phyloP scores from a whole-genome alignment of 2,329 filamentous ascomycete species.

The Aspergillus felis region DNA sequence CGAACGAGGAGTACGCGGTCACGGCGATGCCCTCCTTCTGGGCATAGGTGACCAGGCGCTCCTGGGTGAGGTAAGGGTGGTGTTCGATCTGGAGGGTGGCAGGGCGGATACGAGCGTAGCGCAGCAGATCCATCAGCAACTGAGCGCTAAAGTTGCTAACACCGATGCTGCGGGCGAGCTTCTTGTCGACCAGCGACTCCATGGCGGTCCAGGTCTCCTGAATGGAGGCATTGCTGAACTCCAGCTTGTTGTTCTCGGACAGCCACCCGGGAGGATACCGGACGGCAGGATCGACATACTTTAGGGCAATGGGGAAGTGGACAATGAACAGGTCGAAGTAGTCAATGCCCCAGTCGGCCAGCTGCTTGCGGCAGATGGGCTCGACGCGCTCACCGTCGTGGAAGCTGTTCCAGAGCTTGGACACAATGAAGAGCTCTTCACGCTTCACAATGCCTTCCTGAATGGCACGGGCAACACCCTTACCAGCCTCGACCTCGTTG shows the following conservation, averaged over 20 bases:
- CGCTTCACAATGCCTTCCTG: slow-evolving; percentile 76
- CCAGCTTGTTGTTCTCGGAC: slow-evolving; percentile 60
- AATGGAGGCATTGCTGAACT: slow-evolving; percentile 65
- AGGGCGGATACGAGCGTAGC: slow-evolving; percentile 70
- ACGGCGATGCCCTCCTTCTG: slow-evolving; percentile 67
- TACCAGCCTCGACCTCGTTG: slow-evolving; percentile 73
- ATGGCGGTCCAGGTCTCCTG: slow-evolving; percentile 80
- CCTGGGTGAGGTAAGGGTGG: slow-evolving; percentile 82
- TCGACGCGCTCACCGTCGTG: slow-evolving; percentile 75
- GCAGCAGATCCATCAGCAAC: slow-evolving; percentile 73
- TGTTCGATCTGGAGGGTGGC: slow-evolving; percentile 84
- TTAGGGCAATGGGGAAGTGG: slow-evolving; percentile 83
- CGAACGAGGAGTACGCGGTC: slow-evolving; percentile 82
- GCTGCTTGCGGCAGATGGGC: slow-evolving; percentile 70
- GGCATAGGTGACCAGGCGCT: slow-evolving; percentile 65
- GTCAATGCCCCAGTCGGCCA: slow-evolving; percentile 77
- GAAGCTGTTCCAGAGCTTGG: slow-evolving; percentile 92
- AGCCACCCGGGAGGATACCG: slow-evolving; percentile 79
- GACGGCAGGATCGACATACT: slow-evolving; percentile 75
- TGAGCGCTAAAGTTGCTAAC: slow-evolving; percentile 79
- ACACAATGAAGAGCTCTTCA: slow-evolving; percentile 85
- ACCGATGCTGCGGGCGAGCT: slow-evolving; percentile 69
- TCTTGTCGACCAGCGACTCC: slow-evolving; percentile 67
- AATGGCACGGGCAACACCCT: slow-evolving; percentile 75
- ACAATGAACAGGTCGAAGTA: slow-evolving; percentile 90